Conservation (phyloP, 768 basidiomycete species). For the Phylloporus rhodoxanthus region DNA sequence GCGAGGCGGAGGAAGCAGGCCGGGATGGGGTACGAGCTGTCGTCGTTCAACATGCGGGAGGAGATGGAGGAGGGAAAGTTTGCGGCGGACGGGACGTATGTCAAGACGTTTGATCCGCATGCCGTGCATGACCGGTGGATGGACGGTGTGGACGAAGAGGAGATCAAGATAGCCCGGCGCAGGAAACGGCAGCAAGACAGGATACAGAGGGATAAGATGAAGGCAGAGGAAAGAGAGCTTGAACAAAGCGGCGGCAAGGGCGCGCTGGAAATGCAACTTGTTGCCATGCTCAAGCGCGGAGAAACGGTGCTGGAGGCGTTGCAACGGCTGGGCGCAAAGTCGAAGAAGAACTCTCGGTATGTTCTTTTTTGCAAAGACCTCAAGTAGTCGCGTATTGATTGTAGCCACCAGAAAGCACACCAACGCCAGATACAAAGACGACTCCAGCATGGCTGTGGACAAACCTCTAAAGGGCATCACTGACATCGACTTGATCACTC, state of each 20-base stretch:
- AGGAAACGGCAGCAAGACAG: constrained; percentile 73
- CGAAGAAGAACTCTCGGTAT: constrained; percentile 42
- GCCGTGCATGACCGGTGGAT: constrained; percentile 95
- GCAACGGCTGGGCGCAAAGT: constrained; percentile 69
- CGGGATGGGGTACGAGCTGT: constrained; percentile 91
- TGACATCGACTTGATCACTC: constrained; percentile 75
- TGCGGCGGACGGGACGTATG: constrained; percentile 86
- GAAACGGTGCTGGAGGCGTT: constrained; percentile 89
- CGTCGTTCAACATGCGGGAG: constrained; percentile 97
- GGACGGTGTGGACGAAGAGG: constrained; percentile 79
- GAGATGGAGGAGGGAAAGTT: constrained; percentile 99
- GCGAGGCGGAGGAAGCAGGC: constrained; percentile 67
- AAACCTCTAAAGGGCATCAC: constrained; percentile 35
- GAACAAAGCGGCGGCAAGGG: constrained; percentile 61
- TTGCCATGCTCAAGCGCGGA: constrained; percentile 75
- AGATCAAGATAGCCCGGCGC: constrained; percentile 75
- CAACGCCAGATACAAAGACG: constrained; percentile 29
- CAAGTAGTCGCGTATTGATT: not conserved
- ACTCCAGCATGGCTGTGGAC: constrained; percentile 47
- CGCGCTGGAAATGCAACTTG: constrained; percentile 59
- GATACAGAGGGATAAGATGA: constrained; percentile 59
- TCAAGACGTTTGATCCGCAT: constrained; percentile 82
- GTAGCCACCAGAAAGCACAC: constrained; percentile 23
- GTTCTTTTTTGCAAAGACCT: constrained; percentile 1
- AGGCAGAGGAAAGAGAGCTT: constrained; percentile 70